These are phyloP conservation scores for Dryadomyces sulphureus DNA, from an alignment of 2,329 filamentous ascomycete species.

Conservation along the genomic window DNA sequence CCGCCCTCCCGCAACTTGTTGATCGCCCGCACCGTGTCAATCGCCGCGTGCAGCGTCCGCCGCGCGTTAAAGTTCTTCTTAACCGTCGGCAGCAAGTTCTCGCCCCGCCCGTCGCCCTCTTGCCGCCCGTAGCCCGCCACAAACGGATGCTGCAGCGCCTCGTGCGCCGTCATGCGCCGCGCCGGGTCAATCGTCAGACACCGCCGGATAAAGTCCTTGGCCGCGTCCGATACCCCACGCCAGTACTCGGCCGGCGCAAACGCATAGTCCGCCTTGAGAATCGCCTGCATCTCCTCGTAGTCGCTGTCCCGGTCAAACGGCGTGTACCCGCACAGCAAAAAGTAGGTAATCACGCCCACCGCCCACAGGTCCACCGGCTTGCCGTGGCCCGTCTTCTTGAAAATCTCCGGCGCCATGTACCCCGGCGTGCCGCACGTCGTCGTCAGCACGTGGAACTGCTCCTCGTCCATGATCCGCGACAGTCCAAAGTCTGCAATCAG, in stretches of 20 bases:
- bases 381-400: constrained; percentile 95
- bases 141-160: constrained; percentile 52
- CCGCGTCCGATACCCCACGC: constrained; percentile 74
- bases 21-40: constrained; percentile 56
- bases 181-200: constrained; percentile 85
- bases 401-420: constrained; percentile 99
- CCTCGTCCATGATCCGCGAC: constrained; percentile 95
- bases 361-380: constrained; percentile 99
- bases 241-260: constrained; percentile 94
- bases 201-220: constrained; percentile 81
- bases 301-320: constrained; percentile 96
- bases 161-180: constrained; percentile 81
- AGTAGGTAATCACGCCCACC: constrained; percentile 96
- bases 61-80: constrained; percentile 64
- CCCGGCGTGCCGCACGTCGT: constrained; percentile 96
- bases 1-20: constrained; percentile 51
- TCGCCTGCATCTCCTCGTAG: constrained; percentile 98
- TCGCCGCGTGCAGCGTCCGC: constrained; percentile 53
- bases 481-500: constrained; percentile 95
- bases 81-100: constrained; percentile 52
- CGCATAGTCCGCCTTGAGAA: constrained; percentile 88
- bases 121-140: constrained; percentile 35
- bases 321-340: constrained; percentile 93
- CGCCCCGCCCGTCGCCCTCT: constrained; percentile 27
- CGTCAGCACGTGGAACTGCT: constrained; percentile 93